Base-by-base conservation (phyloP, 192 early-diverging fungal species). In the Helicostylum pulchrum region DNA sequence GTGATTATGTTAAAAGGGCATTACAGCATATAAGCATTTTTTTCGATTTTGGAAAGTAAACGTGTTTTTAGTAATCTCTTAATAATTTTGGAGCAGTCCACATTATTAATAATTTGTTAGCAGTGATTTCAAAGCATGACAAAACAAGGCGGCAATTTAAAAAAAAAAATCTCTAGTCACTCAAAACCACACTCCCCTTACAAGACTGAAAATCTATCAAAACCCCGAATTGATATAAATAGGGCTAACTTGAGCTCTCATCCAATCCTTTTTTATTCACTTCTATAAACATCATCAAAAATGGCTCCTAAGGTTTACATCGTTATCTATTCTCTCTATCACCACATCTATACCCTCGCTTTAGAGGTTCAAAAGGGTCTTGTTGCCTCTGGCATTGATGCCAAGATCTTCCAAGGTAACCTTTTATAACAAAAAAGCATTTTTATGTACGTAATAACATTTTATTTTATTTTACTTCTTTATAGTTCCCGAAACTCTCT, bases 321-420 rank as follows among this genome's bases (percentile, higher is more conserved):
- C 42, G 58, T 74, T 17, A 64, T 68, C 50, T 74, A 74, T 20
- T 59, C 72, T 36, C 36, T 61, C 39, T 87, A 86, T 65, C 85
- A 85, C 44, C 90, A 92, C 79, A 74, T 91, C 76, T 80, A 83
- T 71, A 83, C 65, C 14, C 70, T 94, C 15, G 90, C 88, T 61
- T 65, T 86, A 59, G 77, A 77, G 15, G 62, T 92, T 46, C 77
- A 88, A 69, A 78, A 80, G 61, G 92, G 92, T 21, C 70, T 90
- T 45, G 70, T 87, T 64, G 76, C 75, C 52, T 49, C 60, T 53
- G 72, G 72, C 48, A 56, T 46, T 23, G 42, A 77, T 30, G 75
- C 63, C 14, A 67, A 65, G 23, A 44, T 81, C 20, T 83, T 64
- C 66, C 80, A 70, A 77, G 61, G 57, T 60, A 60, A 53, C 17